Percentiles rank a stretch among this genome's conserved stretches.
phyloP scores from a whole-genome alignment of 352 stramenopile species.

The Pythium pectinolyticum region DNA sequence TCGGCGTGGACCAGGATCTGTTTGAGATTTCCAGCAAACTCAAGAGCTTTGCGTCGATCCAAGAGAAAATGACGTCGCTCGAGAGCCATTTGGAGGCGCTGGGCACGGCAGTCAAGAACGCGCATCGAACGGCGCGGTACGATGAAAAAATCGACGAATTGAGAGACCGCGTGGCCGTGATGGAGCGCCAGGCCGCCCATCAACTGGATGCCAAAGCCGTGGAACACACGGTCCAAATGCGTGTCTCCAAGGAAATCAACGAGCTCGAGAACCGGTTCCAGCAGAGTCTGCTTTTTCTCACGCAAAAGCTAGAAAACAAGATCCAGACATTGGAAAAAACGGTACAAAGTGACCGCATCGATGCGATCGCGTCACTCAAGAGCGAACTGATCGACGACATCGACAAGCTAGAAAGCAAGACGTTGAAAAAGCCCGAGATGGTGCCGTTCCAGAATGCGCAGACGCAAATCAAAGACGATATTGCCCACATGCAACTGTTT shows the following conservation, averaged over 20 bases:
- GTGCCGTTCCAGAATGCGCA: slow-evolving; percentile 53
- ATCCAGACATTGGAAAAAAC: slow-evolving; percentile 55
- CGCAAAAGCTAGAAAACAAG: slow-evolving; percentile 75
- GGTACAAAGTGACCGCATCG: slow-evolving; percentile 45
- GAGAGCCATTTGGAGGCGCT: slow-evolving; percentile 64
- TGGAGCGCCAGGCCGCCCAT: slow-evolving; percentile 53
- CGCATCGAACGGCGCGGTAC: slow-evolving; percentile 35
- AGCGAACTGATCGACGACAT: slow-evolving; percentile 60
- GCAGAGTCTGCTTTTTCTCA: slow-evolving; percentile 56
- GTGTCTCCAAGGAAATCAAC: slow-evolving; percentile 64
- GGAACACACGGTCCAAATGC: slow-evolving; percentile 63
- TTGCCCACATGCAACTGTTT: slow-evolving; percentile 50
- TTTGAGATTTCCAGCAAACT: slow-evolving; percentile 54
- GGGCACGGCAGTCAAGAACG: slow-evolving; percentile 38
- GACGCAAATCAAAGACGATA: slow-evolving; percentile 61
- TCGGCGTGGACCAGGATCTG: slow-evolving; percentile 61
- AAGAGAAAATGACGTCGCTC: slow-evolving; percentile 57
- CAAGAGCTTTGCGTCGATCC: slow-evolving; percentile 46
- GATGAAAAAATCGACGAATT: slow-evolving; percentile 64
- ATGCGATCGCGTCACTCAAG: slow-evolving; percentile 51
- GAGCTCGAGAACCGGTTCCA: slow-evolving; percentile 67
- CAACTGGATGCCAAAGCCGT: slow-evolving; percentile 67
- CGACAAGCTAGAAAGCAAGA: slow-evolving; percentile 46
- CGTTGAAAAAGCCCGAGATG: slow-evolving; percentile 53
- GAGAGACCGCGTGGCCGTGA: slow-evolving; percentile 44